These are phyloP conservation scores for Fusarium setosum DNA, from an alignment of 2,329 filamentous ascomycete genomes.

Conservation along the genomic window DNA sequence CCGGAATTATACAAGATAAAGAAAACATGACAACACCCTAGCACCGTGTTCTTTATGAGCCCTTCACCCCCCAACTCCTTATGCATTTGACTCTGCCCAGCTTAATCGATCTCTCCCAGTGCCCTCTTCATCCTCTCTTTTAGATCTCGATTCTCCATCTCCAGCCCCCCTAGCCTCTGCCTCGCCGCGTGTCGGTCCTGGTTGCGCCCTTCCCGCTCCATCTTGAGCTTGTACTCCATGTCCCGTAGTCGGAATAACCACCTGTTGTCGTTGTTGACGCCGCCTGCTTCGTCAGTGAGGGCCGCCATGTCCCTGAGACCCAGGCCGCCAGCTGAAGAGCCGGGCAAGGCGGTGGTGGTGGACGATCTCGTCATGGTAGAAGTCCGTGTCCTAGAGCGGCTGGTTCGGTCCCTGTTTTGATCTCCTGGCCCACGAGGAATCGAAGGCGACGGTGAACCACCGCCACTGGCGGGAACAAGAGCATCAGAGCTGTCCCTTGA, in stretches of 20 bases:
- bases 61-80: constrained; percentile 21
- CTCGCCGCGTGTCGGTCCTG: constrained; percentile 87
- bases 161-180: constrained; percentile 81
- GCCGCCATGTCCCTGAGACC: constrained; percentile 45
- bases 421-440: constrained; percentile 64
- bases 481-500: constrained; percentile 52
- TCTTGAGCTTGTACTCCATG: constrained; percentile 87
- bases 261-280: constrained; percentile 68
- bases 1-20: constrained; percentile 40
- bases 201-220: constrained; percentile 86
- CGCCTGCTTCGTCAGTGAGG: constrained; percentile 34
- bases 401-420: constrained; percentile 56
- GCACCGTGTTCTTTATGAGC: constrained; percentile 34
- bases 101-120: constrained; percentile 41
- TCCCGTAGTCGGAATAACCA: constrained; percentile 90
- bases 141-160: constrained; percentile 78
- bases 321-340: constrained; percentile 37
- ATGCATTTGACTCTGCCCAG: background rate
- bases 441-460: constrained; percentile 64
- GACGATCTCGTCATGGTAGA: constrained; percentile 48
- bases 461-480: constrained; percentile 46
- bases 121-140: constrained; percentile 67
- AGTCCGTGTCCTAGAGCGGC: constrained; percentile 44
- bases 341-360: constrained; percentile 43
- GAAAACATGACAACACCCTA: constrained; percentile 34